Conservation (phyloP, 306 rosid species). For the Cyamopsis tetragonoloba region DNA sequence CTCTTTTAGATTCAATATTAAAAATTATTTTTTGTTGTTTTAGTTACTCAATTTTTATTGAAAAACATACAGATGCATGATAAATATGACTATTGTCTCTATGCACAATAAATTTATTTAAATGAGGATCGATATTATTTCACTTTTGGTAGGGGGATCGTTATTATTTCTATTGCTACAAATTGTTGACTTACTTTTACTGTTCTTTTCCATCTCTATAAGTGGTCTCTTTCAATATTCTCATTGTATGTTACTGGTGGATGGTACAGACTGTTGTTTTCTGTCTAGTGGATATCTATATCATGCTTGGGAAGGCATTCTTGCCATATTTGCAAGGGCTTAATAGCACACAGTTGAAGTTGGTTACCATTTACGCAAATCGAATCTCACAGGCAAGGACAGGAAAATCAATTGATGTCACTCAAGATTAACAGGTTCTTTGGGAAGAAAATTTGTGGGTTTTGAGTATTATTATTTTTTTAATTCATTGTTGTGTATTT, state of each 20-base stretch:
- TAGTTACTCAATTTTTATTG: no score
- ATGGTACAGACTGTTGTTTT: slow-evolving; percentile 93
- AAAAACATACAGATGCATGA: not conserved
- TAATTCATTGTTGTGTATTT: slow-evolving; percentile 59
- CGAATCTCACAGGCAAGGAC: slow-evolving; percentile 97
- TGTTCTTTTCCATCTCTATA: not conserved
- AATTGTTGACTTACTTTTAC: slow-evolving; percentile 4
- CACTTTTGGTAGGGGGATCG: slow-evolving; percentile 8
- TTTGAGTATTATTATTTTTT: slow-evolving; percentile 29
- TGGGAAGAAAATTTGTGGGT: slow-evolving; percentile 31
- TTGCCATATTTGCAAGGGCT: slow-evolving; percentile 93
- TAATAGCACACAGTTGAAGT: slow-evolving; percentile 85
- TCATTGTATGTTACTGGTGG: slow-evolving; percentile 31
- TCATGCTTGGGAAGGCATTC: slow-evolving; percentile 96
- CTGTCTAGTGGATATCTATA: slow-evolving; percentile 95
- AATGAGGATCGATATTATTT: slow-evolving; percentile 10
- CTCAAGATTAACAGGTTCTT: slow-evolving; percentile 49
- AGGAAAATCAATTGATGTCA: slow-evolving; percentile 60
- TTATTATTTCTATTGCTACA: not conserved
- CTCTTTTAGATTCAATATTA: not conserved
- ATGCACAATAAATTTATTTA: not conserved
- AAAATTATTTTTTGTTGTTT: not conserved
- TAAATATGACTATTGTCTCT: not conserved
- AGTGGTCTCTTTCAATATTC: slow-evolving; percentile 15
- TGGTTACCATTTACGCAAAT: slow-evolving; percentile 95